Base-by-base conservation (phyloP, 192 early-diverging fungal genomes). In the Backusella westeae region DNA sequence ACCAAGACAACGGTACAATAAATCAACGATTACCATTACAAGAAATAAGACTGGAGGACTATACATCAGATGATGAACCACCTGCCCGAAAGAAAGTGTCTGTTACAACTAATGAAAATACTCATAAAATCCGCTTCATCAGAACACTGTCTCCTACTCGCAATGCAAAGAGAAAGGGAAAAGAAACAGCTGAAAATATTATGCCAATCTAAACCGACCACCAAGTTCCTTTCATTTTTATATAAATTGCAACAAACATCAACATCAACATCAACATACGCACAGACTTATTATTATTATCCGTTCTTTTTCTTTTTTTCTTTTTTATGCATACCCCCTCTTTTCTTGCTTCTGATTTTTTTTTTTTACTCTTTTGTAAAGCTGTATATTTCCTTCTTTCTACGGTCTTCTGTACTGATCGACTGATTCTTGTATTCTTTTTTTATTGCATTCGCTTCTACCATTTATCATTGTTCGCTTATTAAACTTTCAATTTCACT, bases 31-130 rank as follows among this genome's bases (percentile, higher is more conserved):
- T 49, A 71, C 70, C 70, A 71, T 46, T 71, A 29, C 21, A 29
- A 34, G 70, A 71, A 49, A 71, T 71, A 6, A 36, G 29, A n/a
- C 34, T 39, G 36, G 68, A 71, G 29, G 70, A 71, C 15, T 46
- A 71, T 71, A 21, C 26, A 70, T 70, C 69, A 70, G 70, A 71
- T 46, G 70, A 71, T 71, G 70, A 71, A 49, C 23, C 21, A 71
- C 70, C 41, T 49, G 21, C 70, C 29, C 41, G 42, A 49, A 71
- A 71, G 70, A 71, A 71, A 46, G 8, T 23, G 14, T 44, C 39
- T 32, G 15, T 71, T 34, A 29, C n/a, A 1, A 32, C n/a, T 1
- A 32, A 15, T 71, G 70, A 41, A 19, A 44, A 49, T 8, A 46
- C 41, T 6, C 39, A 32, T 6, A 71, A 71, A n/a, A 71, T 71